Evolutionary conservation across 192 early-diverging fungal genomes (phyloP).

Genomic region (Linnemannia hyalina): DNA sequence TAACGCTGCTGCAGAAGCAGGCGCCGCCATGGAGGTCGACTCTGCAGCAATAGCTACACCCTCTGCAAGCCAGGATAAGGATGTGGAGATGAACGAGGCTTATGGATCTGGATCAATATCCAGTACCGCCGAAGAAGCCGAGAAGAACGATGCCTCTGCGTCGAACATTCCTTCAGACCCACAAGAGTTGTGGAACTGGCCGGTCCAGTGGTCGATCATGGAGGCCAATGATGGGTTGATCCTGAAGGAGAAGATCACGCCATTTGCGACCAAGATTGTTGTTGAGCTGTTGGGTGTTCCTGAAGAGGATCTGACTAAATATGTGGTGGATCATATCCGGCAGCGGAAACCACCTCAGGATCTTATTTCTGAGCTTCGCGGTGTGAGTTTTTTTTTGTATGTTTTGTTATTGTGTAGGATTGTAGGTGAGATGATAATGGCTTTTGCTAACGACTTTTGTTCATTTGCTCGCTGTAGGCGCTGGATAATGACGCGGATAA

Average conservation of each 20-base stretch:
- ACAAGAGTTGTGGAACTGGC: slow-evolving; percentile 78
- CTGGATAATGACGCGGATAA: slow-evolving; percentile 89
- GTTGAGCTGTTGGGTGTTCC: slow-evolving; percentile 84
- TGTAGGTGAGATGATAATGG: background rate
- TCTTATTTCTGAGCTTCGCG: slow-evolving; percentile 83
- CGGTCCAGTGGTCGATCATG: slow-evolving; percentile 82
- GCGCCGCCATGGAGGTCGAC: background rate
- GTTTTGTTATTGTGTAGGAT: background rate
- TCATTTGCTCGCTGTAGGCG: slow-evolving; percentile 61
- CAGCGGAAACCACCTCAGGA: slow-evolving; percentile 73
- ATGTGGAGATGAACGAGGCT: slow-evolving; percentile 19
- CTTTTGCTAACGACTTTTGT: background rate
- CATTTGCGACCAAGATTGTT: slow-evolving; percentile 85
- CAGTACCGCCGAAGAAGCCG: slow-evolving; percentile 24
- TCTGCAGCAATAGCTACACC: too few species aligned
- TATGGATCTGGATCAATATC: background rate
- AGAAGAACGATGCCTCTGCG: slow-evolving; percentile 22
- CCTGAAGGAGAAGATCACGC: slow-evolving; percentile 74
- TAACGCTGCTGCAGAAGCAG: slow-evolving; percentile 21
- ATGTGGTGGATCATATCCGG: slow-evolving; percentile 79
- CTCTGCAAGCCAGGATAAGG: slow-evolving; percentile 13
- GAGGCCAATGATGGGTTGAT: slow-evolving; percentile 68
- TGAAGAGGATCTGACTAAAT: slow-evolving; percentile 84
- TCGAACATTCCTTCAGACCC: slow-evolving; percentile 74
- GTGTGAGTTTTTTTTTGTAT: slow-evolving; percentile 62